Percentiles rank a stretch among this genome's conserved stretches.
These are phyloP conservation scores for Plasmopara muralis DNA, from an alignment of 352 stramenopile genomes.

Conservation along the genomic window DNA sequence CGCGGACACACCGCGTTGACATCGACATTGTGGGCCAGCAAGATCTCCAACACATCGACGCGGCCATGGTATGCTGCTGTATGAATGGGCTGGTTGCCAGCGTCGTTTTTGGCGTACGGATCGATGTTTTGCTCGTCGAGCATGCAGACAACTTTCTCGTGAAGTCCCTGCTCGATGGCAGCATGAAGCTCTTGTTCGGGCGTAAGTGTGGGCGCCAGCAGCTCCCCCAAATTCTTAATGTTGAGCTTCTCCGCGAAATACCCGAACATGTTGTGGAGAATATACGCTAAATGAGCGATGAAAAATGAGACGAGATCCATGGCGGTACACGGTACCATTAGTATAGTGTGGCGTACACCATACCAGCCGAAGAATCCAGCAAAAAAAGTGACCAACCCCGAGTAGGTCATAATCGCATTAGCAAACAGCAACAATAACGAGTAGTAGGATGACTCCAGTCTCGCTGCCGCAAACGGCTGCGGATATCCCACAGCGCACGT, in stretches of 20 bases:
- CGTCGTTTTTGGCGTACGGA: slow-evolving; percentile 59
- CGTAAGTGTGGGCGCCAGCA: slow-evolving; percentile 80
- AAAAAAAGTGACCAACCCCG: slow-evolving; percentile 1
- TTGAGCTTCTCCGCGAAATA: slow-evolving; percentile 88
- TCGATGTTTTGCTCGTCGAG: slow-evolving; percentile 68
- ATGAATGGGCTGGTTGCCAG: slow-evolving; percentile 79
- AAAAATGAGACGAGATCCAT: no score
- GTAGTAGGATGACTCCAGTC: slow-evolving; percentile 20
- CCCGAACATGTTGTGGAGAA: slow-evolving; percentile 58
- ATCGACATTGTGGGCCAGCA: slow-evolving; percentile 62
- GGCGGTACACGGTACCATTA: slow-evolving; percentile 4
- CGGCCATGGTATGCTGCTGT: slow-evolving; percentile 79
- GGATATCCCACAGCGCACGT: slow-evolving; percentile 24
- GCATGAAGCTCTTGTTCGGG: slow-evolving; percentile 81
- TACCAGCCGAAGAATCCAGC: slow-evolving; percentile 6
- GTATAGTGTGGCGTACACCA: neutral
- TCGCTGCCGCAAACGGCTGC: slow-evolving; percentile 23
- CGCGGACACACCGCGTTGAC: slow-evolving; percentile 59
- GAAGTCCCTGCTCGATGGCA: slow-evolving; percentile 64
- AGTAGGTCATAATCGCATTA: slow-evolving; percentile 9
- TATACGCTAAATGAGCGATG: no score
- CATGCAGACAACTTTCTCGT: slow-evolving; percentile 65
- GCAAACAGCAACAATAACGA: neutral
- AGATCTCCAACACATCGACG: slow-evolving; percentile 62
- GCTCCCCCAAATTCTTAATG: slow-evolving; percentile 83